Percentiles rank a stretch among this genome's conserved stretches.
Evolutionary conservation across 2,329 filamentous ascomycete genomes (phyloP).

Genomic region (Aspergillus sp.): DNA sequence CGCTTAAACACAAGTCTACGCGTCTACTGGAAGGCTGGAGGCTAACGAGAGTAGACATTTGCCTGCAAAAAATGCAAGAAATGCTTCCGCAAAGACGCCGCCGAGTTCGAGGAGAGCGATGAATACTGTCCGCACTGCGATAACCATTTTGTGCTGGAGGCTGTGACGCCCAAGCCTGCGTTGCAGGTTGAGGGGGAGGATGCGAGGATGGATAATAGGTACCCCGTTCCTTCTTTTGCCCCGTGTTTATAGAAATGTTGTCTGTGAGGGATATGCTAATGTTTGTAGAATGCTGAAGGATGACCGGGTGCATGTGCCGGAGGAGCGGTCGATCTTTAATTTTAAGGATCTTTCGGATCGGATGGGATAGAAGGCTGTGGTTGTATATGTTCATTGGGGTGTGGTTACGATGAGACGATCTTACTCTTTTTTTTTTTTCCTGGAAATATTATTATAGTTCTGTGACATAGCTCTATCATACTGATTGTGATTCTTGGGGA

Average conservation of each 20-base stretch:
- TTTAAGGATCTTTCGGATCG: conserved; percentile 67
- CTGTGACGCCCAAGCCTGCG: conserved; percentile 71
- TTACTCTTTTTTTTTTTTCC: conserved; percentile 8
- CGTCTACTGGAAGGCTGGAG: background rate
- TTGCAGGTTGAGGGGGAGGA: conserved; percentile 89
- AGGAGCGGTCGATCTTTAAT: conserved; percentile 64
- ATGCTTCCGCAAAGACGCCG: conserved; percentile 88
- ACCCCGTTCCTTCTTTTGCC: conserved; percentile 2
- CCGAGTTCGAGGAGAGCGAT: conserved; percentile 91
- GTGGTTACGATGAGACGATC: conserved; percentile 26
- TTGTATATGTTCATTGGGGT: background rate
- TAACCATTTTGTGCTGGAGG: conserved; percentile 95
- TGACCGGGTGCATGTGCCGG: conserved; percentile 61
- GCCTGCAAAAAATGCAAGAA: conserved; percentile 99
- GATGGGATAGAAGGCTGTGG: conserved; percentile 41
- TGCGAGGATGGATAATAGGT: conserved; percentile 69
- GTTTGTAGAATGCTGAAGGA: conserved; percentile 74
- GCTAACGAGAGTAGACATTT: conserved; percentile 51
- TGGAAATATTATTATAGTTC: background rate
- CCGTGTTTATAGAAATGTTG: background rate
- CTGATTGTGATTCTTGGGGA: background rate
- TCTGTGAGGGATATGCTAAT: conserved; percentile 7
- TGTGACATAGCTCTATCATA: background rate
- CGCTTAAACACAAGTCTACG: background rate
- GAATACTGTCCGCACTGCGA: conserved; percentile 99